Percentiles rank a stretch among this genome's conserved stretches.
These are phyloP conservation scores for Haplosporangium gracile DNA, from an alignment of 192 early-diverging fungal genomes.

Conservation along the genomic window DNA sequence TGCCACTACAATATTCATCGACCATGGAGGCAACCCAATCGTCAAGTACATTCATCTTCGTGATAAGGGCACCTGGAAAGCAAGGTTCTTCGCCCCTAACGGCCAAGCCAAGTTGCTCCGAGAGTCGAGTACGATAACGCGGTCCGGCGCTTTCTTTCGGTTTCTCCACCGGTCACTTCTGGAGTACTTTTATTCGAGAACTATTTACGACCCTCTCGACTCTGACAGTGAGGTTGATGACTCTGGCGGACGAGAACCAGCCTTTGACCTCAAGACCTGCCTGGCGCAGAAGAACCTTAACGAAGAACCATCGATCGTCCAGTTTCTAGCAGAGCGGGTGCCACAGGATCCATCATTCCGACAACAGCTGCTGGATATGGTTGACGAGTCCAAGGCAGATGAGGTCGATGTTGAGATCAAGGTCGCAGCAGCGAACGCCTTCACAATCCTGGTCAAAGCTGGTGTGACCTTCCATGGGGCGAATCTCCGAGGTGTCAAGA, in stretches of 20 bases:
- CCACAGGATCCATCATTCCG: not conserved
- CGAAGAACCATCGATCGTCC: not conserved
- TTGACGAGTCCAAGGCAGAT: not conserved
- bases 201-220: not conserved
- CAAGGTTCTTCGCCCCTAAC: not conserved
- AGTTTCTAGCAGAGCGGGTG: not conserved
- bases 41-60: not conserved
- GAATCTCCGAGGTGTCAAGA: not conserved
- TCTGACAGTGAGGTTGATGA: not conserved
- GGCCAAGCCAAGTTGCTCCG: not conserved
- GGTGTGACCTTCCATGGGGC: not conserved
- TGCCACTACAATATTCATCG: not conserved
- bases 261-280: not conserved
- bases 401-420: not conserved
- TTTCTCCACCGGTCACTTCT: constrained; percentile 10
- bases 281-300: not conserved
- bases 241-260: not conserved
- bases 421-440: not conserved
- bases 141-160: not conserved
- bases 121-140: not conserved
- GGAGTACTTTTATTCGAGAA: constrained; percentile 5
- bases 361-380: not conserved
- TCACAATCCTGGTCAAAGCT: constrained; percentile 8
- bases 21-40: not conserved
- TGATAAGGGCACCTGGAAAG: not conserved